A percentile compares a stretch with the other conserved stretches of the same genome.
Evolutionary conservation across 2,329 filamentous ascomycete species (phyloP).

Genomic region (Diaporthe citrichinensis): DNA sequence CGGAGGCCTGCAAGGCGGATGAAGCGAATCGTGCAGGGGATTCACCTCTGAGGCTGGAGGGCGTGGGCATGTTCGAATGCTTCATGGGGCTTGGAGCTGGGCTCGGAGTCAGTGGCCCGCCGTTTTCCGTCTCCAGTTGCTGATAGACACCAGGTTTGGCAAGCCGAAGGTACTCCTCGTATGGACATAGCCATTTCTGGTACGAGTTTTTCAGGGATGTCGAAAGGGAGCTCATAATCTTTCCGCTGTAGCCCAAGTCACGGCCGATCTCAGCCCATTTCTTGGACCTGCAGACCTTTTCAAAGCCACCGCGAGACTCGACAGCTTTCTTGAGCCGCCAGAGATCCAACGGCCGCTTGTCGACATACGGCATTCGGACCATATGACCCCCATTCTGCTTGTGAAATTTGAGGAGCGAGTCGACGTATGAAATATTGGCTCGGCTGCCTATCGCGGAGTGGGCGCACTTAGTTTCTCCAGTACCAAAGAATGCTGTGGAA

Average conservation of each 20-base stretch:
- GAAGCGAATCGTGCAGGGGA: conserved; percentile 76
- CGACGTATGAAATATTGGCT: conserved; percentile 95
- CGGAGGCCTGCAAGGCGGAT: conserved; percentile 64
- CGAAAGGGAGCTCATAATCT: conserved; percentile 99
- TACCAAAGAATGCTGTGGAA: conserved; percentile 24
- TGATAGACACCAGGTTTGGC: conserved; percentile 98
- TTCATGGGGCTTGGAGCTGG: conserved; percentile 79
- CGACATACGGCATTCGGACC: conserved; percentile 94
- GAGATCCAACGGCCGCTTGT: conserved; percentile 95
- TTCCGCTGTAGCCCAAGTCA: conserved; percentile 96
- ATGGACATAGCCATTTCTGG: conserved; percentile 95
- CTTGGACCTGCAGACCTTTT: conserved; percentile 96
- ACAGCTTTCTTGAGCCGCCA: conserved; percentile 98
- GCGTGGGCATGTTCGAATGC: conserved; percentile 72
- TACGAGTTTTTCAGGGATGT: conserved; percentile 99
- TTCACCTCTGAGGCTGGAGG: conserved; percentile 70
- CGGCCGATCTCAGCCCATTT: conserved; percentile 99
- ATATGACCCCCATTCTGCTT: conserved; percentile 96
- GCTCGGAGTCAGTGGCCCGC: conserved; percentile 88
- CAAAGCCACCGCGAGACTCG: conserved; percentile 93
- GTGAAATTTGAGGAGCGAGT: conserved; percentile 95
- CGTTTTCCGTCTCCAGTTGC: conserved; percentile 92
- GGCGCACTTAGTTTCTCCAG: conserved; percentile 53
- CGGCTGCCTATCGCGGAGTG: conserved; percentile 78
- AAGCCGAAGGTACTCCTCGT: conserved; percentile 91